phyloP scores from a whole-genome alignment of 495 filamentous ascomycete species.

The Letharia lupina region DNA sequence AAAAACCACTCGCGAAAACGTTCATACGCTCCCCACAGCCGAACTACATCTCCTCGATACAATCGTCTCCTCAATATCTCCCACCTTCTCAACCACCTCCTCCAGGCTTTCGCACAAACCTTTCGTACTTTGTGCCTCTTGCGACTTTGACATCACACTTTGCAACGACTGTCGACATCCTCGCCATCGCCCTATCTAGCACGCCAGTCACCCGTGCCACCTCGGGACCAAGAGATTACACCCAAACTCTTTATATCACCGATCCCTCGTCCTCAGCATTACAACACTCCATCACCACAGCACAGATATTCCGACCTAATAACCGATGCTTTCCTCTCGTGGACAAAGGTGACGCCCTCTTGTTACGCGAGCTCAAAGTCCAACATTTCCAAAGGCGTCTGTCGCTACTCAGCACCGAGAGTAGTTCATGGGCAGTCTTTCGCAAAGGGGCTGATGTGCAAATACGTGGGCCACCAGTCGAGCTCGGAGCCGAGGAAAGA shows the following conservation, averaged over 20 bases:
- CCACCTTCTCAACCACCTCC: constrained; percentile 25
- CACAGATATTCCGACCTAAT: constrained; percentile 67
- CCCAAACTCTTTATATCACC: constrained; percentile 58
- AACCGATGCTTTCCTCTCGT: constrained; percentile 61
- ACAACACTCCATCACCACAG: constrained; percentile 30
- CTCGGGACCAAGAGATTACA: constrained; percentile 59
- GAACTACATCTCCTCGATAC: constrained; percentile 7
- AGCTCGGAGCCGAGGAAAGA: constrained; percentile 52
- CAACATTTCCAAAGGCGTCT: constrained; percentile 38
- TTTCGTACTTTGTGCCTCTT: constrained; percentile 62
- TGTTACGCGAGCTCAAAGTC: constrained; percentile 70
- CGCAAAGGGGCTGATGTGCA: constrained; percentile 37
- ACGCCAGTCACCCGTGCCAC: constrained; percentile 50
- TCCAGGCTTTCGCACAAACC: constrained; percentile 50
- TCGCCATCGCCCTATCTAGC: constrained; percentile 56
- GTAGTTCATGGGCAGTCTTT: constrained; percentile 61
- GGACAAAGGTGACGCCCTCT: constrained; percentile 60
- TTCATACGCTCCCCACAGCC: constrained; percentile 15
- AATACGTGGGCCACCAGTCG: constrained; percentile 55
- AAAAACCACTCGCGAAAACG: constrained; percentile 10
- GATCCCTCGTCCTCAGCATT: constrained; percentile 50
- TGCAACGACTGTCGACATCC: constrained; percentile 49
- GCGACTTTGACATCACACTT: constrained; percentile 51
- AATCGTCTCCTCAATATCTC: constrained; percentile 14
- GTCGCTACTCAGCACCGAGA: constrained; percentile 40